Base-by-base conservation (phyloP, 345 rosid species). In the Sonneratia alba region DNA sequence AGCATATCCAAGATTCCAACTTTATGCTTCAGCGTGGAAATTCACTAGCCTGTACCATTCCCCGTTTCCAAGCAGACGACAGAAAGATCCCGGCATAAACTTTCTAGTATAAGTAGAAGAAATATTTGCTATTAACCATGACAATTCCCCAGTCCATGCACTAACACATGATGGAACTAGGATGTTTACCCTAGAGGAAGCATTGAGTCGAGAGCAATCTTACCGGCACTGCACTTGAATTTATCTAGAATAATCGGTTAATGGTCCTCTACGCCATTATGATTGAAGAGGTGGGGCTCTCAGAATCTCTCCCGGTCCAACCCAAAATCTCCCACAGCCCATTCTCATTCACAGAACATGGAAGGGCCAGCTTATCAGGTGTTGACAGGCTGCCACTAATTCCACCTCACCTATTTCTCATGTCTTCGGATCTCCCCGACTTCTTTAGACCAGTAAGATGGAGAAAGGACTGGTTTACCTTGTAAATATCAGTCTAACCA, bases 261-360 rank as follows among this genome's bases (percentile, higher is more conserved):
- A 27, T 27, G 38, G 66, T 62, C 66, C 66, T 62, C 38, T 14
- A 4, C 8, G 27, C 19, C 22, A 36, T 11, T 6, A 18, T 24
- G 22, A 48, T 15, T 3, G 5, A 40, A 19, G 4, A 19, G n/a
- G 59, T 53, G 22, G 59, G 59, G 59, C 43, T 53, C n/a, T 22
- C 64, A 22, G 13, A 24, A 59, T 59, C 64, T 59, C 7, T 22
- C 38, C 37, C 27, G 66, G 66, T 62, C 66, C 32, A 7, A 11
- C 11, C 22, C 53, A 0, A 0, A 9, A 47, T 59, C 71, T 73
- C 70, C 68, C 24, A 77, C 80, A 73, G 19, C 1, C 79, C 80
- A 83, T 57, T 87, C 84, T 84, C 78, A 69, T 77, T 87, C 96
- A 85, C 87, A 84, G 91, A 88, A 89, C 93, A 88, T 87, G 92